Evolutionary conservation across 306 rosid genomes (phyloP), one percentile per base, ranked within the genome.

Genomic region (Calophaca sinica): DNA sequence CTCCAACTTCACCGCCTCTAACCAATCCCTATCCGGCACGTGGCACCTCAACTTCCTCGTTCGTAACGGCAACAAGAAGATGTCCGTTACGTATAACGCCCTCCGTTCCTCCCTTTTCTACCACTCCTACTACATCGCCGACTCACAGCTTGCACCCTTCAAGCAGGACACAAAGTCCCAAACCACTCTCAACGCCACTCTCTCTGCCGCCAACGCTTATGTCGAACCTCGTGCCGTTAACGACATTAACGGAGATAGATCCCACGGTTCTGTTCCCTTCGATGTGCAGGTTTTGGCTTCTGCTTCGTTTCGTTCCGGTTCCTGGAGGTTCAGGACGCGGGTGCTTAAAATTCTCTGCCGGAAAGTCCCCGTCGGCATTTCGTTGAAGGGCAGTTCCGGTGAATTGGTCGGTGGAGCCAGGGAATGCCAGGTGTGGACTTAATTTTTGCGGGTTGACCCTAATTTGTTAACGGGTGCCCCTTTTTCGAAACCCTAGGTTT

Each of bases 251-350:
- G 50, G 3, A 0, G 90, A 88, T 8, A 84, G 80, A 45, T 48
- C 78, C 0, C 39, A 62, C 0, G 89, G 93, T 5, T 41, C 79
- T 0, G 73, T 94, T n/a, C 55, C 11, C 39, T 94, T 94, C 75
- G 82, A 86, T 38, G 60, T 92, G 5, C 76, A 62, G 88, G 9
- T 94, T 9, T 0, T 57, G 15, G 91, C 92, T 3, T 53, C 87
- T 42, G 80, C 87, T 3, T 81, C 84, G 71, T 94, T 87, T 61
- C 82, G 88, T 5, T 79, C 89, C 0, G 96, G 96, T 11, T 85
- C 93, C 3, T 94, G 97, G 96, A 80, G 86, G 81, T 78, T 87
- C 75, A 79, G 96, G 84, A 57, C 87, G 46, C 77, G 96, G 20
- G 1, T 70, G 57, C 80, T 92, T 0, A 86, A 86, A 79, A 89